Evolutionary conservation across 768 basidiomycete genomes (phyloP), one percentile per base, ranked within the genome.

Genomic region (Termitomyces sp.): DNA sequence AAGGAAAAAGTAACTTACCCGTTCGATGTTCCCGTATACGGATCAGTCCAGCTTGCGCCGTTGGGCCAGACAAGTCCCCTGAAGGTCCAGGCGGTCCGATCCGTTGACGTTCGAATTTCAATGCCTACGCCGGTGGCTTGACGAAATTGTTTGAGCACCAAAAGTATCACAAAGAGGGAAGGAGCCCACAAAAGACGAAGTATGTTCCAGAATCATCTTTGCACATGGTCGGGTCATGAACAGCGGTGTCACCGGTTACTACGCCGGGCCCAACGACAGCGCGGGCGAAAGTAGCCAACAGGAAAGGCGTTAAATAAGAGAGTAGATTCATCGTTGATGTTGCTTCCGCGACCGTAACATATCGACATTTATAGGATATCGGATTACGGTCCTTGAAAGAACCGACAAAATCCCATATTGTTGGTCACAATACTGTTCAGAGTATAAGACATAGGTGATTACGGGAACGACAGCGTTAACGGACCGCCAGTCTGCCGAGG

Each of bases 221-320:
- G 69, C 80, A 82, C 67, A 81, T 73, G 4, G 77, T 74, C 2
- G 79, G 79, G 60, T 81, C 79, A 59, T 78, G 77, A 4, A 77
- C 76, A 6, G 72, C 70, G 24, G 74, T 77, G 56, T 77, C 72
- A 22, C 76, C 75, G 1, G 75, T 74, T 29, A 77, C 76, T 6
- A 44, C 47, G 6, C 72, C 74, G 34, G 76, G 76, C 2, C 72
- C 45, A 39, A 57, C 75, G 6, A 72, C 66, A 36, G 71, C 69
- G 31, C 60, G 44, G n/a, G 18, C 52, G 33, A 60, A 12, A 18
- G 44, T 48, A 49, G 57, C 55, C 20, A 62, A 51, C 18, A 59
- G 47, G 12, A 65, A 13, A 29, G 55, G 52, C 0, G 55, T 48
- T 6, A 61, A 44, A 28, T 54, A 24, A 12, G 50, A 59, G 22